These are phyloP conservation scores for Lagerstroemia fauriei DNA, from an alignment of 441 rosid species.

Conservation along the genomic window DNA sequence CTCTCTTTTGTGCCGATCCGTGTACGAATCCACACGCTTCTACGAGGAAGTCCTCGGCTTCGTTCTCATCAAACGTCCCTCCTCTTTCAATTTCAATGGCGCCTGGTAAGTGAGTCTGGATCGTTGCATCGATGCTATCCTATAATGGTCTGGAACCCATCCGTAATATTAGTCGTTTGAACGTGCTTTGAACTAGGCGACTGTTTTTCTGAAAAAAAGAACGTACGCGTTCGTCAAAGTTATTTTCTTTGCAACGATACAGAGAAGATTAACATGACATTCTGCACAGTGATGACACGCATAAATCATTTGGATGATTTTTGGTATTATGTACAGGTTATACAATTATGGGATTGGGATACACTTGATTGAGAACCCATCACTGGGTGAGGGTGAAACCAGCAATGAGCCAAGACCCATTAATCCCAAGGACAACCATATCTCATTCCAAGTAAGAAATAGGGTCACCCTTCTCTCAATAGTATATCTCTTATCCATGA, in stretches of 20 bases:
- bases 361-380: constrained; percentile 8
- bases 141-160: neutral
- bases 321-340: neutral
- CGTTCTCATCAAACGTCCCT: neutral
- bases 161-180: neutral
- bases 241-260: no score
- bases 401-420: constrained; percentile 6
- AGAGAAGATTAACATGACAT: no score
- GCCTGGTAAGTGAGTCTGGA: neutral
- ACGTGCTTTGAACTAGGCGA: no score
- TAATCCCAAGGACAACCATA: constrained; percentile 12
- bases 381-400: neutral
- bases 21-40: neutral
- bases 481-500: neutral
- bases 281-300: no score
- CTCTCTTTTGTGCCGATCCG: neutral
- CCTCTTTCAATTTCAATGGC: neutral
- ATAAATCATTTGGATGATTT: neutral
- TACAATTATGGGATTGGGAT: constrained; percentile 9
- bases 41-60: neutral
- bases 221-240: neutral
- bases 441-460: constrained; percentile 6
- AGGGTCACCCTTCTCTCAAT: neutral
- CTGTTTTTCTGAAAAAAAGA: no score
- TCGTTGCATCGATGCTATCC: neutral